A percentile compares a stretch with the other conserved stretches of the same genome.
Evolutionary conservation across 179 eudicot genomes (phyloP).

Genomic region (Silene noctiflora): DNA sequence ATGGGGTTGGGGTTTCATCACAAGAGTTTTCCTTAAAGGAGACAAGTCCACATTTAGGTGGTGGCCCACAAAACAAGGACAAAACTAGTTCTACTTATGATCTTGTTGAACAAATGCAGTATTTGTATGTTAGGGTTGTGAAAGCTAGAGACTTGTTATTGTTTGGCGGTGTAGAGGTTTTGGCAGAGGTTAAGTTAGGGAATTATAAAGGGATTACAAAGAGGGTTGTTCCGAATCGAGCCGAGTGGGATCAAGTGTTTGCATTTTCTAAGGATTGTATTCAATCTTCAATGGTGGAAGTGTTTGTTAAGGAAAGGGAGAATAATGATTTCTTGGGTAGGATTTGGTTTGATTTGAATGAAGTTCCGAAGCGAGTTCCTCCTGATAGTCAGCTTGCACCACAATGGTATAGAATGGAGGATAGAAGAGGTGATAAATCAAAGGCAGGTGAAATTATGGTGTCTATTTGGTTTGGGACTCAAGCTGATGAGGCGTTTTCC

Average conservation of each 20-base stretch:
- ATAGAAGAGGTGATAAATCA: constrained; percentile 40
- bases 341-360: constrained; percentile 47
- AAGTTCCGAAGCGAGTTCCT: constrained; percentile 39
- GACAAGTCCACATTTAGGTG: constrained; percentile 45
- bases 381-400: constrained; percentile 50
- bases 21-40: constrained; percentile 49
- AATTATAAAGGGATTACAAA: constrained; percentile 42
- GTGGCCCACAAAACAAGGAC: constrained; percentile 35
- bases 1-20: constrained; percentile 21
- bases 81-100: constrained; percentile 45
- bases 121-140: constrained; percentile 41
- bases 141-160: constrained; percentile 31
- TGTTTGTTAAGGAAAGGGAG: constrained; percentile 41
- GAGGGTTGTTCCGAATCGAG: constrained; percentile 34
- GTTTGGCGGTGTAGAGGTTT: constrained; percentile 33
- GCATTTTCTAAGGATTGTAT: constrained; percentile 48
- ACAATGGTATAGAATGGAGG: constrained; percentile 46
- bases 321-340: constrained; percentile 38
- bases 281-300: constrained; percentile 43
- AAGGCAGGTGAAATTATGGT: constrained; percentile 43
- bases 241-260: constrained; percentile 44
- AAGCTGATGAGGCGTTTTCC: constrained; percentile 46
- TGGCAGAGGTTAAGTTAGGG: constrained; percentile 39
- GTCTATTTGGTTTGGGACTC: constrained; percentile 44
- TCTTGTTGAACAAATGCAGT: constrained; percentile 48